A percentile compares a stretch with the other conserved stretches of the same genome.
Conservation (phyloP, 768 basidiomycete species). For the Agaricus bisporus region DNA sequence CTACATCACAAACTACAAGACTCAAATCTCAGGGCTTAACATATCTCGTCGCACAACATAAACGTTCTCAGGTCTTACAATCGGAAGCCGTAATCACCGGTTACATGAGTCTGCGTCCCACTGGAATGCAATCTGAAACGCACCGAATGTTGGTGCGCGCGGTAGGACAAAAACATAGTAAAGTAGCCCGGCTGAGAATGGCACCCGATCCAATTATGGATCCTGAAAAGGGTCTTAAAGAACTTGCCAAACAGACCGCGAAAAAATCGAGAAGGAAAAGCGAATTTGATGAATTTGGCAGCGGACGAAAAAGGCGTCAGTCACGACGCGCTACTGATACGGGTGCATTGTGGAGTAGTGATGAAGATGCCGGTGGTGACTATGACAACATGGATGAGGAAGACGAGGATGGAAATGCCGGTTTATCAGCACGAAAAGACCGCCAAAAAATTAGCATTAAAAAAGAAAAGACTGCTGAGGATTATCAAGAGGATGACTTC, state of each 20-base stretch:
- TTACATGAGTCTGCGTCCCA: conserved; percentile 77
- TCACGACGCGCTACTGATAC: conserved; percentile 33
- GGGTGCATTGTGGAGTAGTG: conserved; percentile 53
- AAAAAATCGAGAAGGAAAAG: conserved; percentile 58
- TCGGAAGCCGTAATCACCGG: conserved; percentile 80
- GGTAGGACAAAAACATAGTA: conserved; percentile 80
- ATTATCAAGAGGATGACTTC: conserved; percentile 84
- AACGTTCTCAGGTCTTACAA: conserved; percentile 81
- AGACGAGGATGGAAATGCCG: conserved; percentile 34
- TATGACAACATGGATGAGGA: conserved; percentile 54
- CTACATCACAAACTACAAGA: conserved; percentile 26
- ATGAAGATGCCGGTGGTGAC: conserved; percentile 52
- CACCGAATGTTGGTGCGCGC: conserved; percentile 85
- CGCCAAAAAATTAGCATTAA: conserved; percentile 39
- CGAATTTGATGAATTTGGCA: conserved; percentile 44
- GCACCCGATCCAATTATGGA: conserved; percentile 73
- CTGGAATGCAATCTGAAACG: conserved; percentile 86
- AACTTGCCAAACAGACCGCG: conserved; percentile 56
- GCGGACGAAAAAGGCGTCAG: conserved; percentile 41
- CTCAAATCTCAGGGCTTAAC: conserved; percentile 69
- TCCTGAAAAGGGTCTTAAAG: conserved; percentile 68
- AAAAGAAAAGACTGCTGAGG: conserved; percentile 49
- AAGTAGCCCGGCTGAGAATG: conserved; percentile 73
- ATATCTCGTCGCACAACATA: conserved; percentile 87
- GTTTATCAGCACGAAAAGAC: conserved; percentile 30